These are phyloP conservation scores for Komagataella kurtzmanii DNA, from an alignment of 805 yeast genomes.

Conservation along the genomic window DNA sequence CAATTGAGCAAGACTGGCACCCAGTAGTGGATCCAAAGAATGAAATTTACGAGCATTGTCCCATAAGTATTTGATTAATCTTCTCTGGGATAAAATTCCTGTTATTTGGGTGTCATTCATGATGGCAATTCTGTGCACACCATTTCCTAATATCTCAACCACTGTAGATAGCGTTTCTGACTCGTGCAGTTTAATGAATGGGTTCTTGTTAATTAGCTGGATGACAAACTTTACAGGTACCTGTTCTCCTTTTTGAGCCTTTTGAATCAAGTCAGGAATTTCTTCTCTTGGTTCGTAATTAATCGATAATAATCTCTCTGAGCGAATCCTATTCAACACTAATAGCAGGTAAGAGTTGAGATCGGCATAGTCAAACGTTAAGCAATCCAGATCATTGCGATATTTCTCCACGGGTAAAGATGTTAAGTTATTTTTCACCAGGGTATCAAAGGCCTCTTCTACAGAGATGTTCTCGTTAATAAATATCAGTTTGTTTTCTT, in stretches of 20 bases:
- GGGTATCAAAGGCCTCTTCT: constrained; percentile 76
- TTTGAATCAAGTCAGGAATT: constrained; percentile 28
- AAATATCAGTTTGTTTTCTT: constrained; percentile 60
- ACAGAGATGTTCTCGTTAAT: constrained; percentile 60
- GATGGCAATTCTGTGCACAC: constrained; percentile 90
- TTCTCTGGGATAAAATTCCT: constrained; percentile 85
- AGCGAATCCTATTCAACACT: constrained; percentile 58
- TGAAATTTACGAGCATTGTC: constrained; percentile 84
- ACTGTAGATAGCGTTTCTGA: constrained; percentile 57
- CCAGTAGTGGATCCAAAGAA: constrained; percentile 61
- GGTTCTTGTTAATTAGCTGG: constrained; percentile 75
- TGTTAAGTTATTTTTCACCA: constrained; percentile 62
- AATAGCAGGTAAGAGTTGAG: constrained; percentile 74
- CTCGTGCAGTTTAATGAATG: constrained; percentile 68
- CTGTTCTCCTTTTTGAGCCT: constrained; percentile 77
- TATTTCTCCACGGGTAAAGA: constrained; percentile 66
- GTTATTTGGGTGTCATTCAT: constrained; percentile 40
- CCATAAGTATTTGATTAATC: constrained; percentile 79
- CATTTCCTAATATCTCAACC: constrained; percentile 82
- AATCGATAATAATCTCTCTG: constrained; percentile 22
- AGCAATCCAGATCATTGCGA: constrained; percentile 48
- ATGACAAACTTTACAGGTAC: constrained; percentile 88
- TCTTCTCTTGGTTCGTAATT: constrained; percentile 21
- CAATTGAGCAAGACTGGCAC: constrained; percentile 54
- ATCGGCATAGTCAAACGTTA: constrained; percentile 87